Conservation (phyloP, 2,329 filamentous ascomycete genomes). For the Phyllosticta citribraziliensis region DNA sequence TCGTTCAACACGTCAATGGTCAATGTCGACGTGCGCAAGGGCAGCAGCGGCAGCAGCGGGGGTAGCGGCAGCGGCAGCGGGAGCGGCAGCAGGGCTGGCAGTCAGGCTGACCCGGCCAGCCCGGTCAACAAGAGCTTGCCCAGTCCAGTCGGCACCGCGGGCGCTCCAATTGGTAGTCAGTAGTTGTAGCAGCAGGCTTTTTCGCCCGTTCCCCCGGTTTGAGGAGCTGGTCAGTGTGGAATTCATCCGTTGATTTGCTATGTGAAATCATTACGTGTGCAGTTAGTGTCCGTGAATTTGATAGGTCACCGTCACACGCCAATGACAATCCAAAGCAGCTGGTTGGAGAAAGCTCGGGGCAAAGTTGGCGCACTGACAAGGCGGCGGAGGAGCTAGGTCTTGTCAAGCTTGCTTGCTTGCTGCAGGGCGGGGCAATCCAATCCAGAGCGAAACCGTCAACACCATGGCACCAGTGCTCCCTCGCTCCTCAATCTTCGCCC, state of each 20-base stretch:
- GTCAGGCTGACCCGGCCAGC: constrained; percentile 29
- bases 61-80: constrained; percentile 32
- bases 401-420: no score
- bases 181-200: not conserved
- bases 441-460: not conserved
- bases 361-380: not conserved
- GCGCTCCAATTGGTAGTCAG: not conserved
- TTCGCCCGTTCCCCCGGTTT: not conserved
- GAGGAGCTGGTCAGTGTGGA: constrained; percentile 9
- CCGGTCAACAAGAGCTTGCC: constrained; percentile 16
- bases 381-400: not conserved
- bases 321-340: not conserved
- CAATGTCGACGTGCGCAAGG: constrained; percentile 22
- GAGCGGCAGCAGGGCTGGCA: constrained; percentile 24
- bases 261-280: no score
- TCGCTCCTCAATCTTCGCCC: constrained; percentile 1
- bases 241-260: constrained; percentile 8
- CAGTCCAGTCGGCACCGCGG: constrained; percentile 6
- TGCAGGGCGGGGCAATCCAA: not conserved
- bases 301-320: not conserved
- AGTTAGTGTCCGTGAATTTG: not conserved
- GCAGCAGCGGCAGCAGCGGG: constrained; percentile 37
- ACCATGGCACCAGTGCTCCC: constrained; percentile 5
- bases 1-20: constrained; percentile 3
- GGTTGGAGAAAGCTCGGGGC: not conserved